phyloP scores from a whole-genome alignment of 1,284 basidiomycete genomes.

The Schizopora paradoxa region DNA sequence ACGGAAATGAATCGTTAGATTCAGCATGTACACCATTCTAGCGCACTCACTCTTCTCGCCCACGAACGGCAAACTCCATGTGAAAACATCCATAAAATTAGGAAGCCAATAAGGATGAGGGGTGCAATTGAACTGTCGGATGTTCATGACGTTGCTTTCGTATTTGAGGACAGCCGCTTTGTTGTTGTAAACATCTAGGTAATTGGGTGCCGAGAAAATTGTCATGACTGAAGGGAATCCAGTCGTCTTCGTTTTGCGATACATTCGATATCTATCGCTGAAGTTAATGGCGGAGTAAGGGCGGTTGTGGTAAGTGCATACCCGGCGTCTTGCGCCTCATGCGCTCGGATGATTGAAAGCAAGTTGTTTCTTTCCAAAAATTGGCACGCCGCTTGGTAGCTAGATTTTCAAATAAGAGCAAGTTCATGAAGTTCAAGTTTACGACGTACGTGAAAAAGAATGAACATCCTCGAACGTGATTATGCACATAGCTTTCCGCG shows the following conservation, averaged over 20 bases:
- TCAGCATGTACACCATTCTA: background rate
- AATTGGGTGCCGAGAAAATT: conserved; percentile 94
- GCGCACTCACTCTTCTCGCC: conserved; percentile 83
- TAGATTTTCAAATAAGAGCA: conserved; percentile 27
- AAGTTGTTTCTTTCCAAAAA: conserved; percentile 93
- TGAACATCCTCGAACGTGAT: conserved; percentile 92
- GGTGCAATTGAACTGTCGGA: conserved; percentile 92
- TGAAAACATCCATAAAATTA: conserved; percentile 94
- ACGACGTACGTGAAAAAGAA: conserved; percentile 88
- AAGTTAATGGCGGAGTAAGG: conserved; percentile 15
- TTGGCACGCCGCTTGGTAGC: conserved; percentile 90
- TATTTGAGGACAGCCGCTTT: conserved; percentile 96
- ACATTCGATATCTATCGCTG: conserved; percentile 80
- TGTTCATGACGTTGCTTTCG: conserved; percentile 96
- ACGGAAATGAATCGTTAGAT: background rate
- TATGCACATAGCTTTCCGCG: conserved; percentile 83
- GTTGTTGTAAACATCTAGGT: conserved; percentile 95
- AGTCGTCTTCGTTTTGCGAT: conserved; percentile 92
- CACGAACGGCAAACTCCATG: conserved; percentile 87
- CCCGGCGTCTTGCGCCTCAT: conserved; percentile 95
- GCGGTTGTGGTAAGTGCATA: conserved; percentile 32
- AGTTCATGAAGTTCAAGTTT: background rate
- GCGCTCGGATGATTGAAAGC: conserved; percentile 91
- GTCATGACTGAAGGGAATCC: conserved; percentile 95
- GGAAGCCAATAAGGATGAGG: conserved; percentile 95